Base-by-base conservation (phyloP, 2,329 filamentous ascomycete genomes). In the Aspergillus phoenicis region DNA sequence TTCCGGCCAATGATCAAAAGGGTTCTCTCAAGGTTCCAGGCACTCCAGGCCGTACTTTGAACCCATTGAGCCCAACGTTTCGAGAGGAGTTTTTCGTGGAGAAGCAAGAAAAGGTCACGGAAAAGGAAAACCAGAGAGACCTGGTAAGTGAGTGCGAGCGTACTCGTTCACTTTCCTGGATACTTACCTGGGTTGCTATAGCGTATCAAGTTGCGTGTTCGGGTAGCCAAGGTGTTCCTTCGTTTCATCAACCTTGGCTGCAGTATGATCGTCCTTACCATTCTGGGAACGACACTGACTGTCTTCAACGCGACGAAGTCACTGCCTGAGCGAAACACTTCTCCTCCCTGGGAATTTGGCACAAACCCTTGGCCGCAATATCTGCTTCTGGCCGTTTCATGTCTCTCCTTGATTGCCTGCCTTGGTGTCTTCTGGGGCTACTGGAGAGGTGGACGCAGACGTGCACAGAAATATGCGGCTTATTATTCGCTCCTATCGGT, bases 401-500 rank as follows among this genome's bases (percentile, higher is more conserved):
- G 88, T 69, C 79, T 97, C 59, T 97, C 94, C 6, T 85, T 99
- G 8, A 70, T 87, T 59, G 87, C 94, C 68, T 96, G 90, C 67
- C 77, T 98, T 52, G 71, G 88, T 59, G 89, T 99, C 66, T 91
- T 99, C 72, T 84, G 88, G 71, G 90, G 88, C 15, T 98, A 98
- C 82, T 96, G 87, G 82, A 88, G 89, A 74, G 92, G 93, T 58
- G 95, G 95, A 2, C 94, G 98, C 78, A 83, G 83, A 69, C 86
- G 92, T 68, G 95, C 95, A 11, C 93, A 97, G 78, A 97, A 97
- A 79, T 90, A 95, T 24, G 90, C 90, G 55, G 89, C 96, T 52
- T 99, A 98, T 83, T 98, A 98, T 81, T 96, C 93, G 48, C 86
- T 95, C 70, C 97, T 99, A 75, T 90, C 93, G 36, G 90, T 97